Evolutionary conservation across 192 early-diverging fungal genomes (phyloP).

Genomic region (Backusella tuberculispora): DNA sequence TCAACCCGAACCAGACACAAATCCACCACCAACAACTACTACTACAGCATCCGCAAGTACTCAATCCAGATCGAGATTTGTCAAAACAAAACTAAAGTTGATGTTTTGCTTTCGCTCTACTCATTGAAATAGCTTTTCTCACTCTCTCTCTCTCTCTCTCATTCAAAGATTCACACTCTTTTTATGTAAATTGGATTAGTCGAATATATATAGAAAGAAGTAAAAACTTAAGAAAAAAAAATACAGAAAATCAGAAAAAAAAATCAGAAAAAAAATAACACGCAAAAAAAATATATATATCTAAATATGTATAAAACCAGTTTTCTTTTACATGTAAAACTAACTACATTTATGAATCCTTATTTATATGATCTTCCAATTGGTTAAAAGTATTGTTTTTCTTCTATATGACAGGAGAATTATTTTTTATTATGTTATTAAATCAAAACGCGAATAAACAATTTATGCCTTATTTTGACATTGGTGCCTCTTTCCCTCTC

Average conservation of each 20-base stretch:
- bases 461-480: neutral
- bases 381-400: neutral
- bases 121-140: neutral
- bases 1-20: neutral
- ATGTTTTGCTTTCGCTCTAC: slow-evolving; percentile 6
- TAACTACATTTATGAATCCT: neutral
- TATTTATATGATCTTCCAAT: neutral
- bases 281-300: neutral
- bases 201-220: neutral
- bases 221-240: neutral
- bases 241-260: neutral
- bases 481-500: neutral
- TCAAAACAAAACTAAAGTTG: neutral
- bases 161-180: neutral
- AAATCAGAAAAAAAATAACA: neutral
- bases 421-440: neutral
- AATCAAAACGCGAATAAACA: slow-evolving; percentile 12
- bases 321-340: neutral
- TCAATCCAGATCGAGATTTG: neutral
- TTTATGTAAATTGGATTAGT: no score
- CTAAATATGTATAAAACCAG: slow-evolving; percentile 9
- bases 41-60: neutral
- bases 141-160: neutral
- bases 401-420: slow-evolving; percentile 1
- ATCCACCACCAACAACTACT: neutral